A percentile compares a stretch with the other conserved stretches of the same genome.
These are phyloP conservation scores for Chaetothyriales sp. DNA, from an alignment of 2,329 filamentous ascomycete species.

Conservation along the genomic window DNA sequence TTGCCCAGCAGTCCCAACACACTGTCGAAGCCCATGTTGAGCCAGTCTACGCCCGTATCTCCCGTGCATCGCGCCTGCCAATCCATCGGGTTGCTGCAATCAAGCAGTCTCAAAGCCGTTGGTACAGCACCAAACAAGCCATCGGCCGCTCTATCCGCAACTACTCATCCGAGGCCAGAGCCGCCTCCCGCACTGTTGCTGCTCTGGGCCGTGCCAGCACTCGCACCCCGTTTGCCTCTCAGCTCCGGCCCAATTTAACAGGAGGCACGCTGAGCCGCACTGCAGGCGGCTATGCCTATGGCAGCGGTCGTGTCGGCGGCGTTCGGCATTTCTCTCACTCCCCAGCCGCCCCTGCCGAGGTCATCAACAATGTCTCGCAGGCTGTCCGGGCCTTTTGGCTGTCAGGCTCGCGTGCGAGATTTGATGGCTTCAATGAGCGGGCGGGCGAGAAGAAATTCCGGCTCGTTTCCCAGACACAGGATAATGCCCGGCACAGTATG, in stretches of 20 bases:
- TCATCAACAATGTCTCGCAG: conserved; percentile 87
- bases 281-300: conserved; percentile 72
- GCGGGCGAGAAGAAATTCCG: conserved; percentile 68
- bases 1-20: conserved; percentile 23
- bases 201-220: conserved; percentile 50
- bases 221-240: conserved; percentile 71
- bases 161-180: conserved; percentile 34
- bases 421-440: conserved; percentile 55
- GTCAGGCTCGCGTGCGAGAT: conserved; percentile 77
- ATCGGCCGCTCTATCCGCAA: conserved; percentile 31
- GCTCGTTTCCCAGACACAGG: conserved; percentile 56
- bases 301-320: conserved; percentile 53
- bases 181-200: conserved; percentile 35
- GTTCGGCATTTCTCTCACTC: conserved; percentile 81
- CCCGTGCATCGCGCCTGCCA: conserved; percentile 36
- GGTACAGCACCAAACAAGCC: conserved; percentile 42
- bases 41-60: conserved; percentile 41
- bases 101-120: conserved; percentile 48
- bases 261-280: conserved; percentile 72
- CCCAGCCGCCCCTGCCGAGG: conserved; percentile 71
- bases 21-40: conserved; percentile 26
- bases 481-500: conserved; percentile 56
- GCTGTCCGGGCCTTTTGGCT: conserved; percentile 83
- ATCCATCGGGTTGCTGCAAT: conserved; percentile 47
- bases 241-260: conserved; percentile 80